Evolutionary conservation across 129 eudicot species (phyloP).

Genomic region (Apium graveolens): DNA sequence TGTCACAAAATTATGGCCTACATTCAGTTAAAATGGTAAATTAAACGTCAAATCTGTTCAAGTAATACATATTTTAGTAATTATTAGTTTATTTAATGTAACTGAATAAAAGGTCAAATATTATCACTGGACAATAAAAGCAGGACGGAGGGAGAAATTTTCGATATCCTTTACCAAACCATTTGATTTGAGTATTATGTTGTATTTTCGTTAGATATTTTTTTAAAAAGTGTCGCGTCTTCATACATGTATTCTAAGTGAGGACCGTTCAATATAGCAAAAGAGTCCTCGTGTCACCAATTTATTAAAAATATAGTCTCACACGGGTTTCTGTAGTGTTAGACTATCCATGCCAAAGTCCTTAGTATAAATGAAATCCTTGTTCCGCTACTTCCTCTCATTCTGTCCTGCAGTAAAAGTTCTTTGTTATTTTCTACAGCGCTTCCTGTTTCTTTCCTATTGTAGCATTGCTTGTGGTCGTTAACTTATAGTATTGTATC

Average conservation of each 20-base stretch:
- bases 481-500: conserved; percentile 8
- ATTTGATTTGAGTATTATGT: background rate
- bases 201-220: background rate
- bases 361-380: background rate
- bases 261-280: background rate
- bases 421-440: background rate
- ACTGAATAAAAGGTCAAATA: too few species aligned
- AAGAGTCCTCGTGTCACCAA: background rate
- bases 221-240: background rate
- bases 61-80: too few species aligned
- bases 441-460: background rate
- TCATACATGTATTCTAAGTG: background rate
- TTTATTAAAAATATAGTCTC: background rate
- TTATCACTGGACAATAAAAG: too few species aligned
- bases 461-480: conserved; percentile 8
- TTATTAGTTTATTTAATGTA: too few species aligned
- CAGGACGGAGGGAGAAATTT: too few species aligned
- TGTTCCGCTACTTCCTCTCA: background rate
- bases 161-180: too few species aligned
- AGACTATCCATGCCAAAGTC: background rate
- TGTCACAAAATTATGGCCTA: too few species aligned
- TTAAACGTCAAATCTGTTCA: too few species aligned
- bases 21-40: too few species aligned
- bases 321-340: background rate
- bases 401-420: background rate